Evolutionary conservation across 208 protist species (phyloP).

Genomic region (Wallacemonas sp.): DNA sequence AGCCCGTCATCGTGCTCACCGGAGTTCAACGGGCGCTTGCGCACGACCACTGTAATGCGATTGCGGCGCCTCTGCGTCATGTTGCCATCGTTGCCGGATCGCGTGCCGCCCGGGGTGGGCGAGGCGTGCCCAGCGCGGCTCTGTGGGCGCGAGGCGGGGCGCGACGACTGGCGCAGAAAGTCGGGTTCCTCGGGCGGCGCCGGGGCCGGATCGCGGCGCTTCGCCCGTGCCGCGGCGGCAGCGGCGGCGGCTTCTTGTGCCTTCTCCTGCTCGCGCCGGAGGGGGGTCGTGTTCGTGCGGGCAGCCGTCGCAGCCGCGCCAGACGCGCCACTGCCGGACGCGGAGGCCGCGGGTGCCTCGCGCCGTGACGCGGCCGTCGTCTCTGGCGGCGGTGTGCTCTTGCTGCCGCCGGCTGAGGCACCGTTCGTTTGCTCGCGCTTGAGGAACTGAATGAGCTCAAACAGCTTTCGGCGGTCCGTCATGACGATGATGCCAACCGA

Average conservation of each 20-base stretch:
- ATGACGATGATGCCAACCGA: constrained; percentile 90
- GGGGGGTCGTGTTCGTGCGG: constrained; percentile 10
- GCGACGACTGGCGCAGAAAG: constrained; percentile 19
- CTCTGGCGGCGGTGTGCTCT: constrained; percentile 17
- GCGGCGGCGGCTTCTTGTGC: constrained; percentile 35
- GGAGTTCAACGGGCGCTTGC: constrained; percentile 88
- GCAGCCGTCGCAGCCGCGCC: background rate
- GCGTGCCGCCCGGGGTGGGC: constrained; percentile 38
- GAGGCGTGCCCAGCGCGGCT: constrained; percentile 62
- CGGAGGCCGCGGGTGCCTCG: background rate
- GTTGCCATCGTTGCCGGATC: constrained; percentile 25
- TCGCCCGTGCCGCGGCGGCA: constrained; percentile 26
- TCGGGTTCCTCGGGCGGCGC: constrained; percentile 32
- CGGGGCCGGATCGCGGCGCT: constrained; percentile 60
- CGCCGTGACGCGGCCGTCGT: constrained; percentile 8
- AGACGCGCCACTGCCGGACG: background rate
- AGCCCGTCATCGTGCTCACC: constrained; percentile 78
- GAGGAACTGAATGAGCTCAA: constrained; percentile 92
- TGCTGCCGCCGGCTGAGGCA: constrained; percentile 4
- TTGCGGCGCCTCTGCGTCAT: constrained; percentile 43
- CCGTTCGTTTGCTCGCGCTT: constrained; percentile 65
- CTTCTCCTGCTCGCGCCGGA: constrained; percentile 15
- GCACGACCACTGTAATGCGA: constrained; percentile 90
- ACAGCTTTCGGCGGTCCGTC: constrained; percentile 91
- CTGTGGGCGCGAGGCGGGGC: constrained; percentile 57